Base-by-base conservation (phyloP, 176 grass and related monocot genomes). In the Panicum miliaceum region DNA sequence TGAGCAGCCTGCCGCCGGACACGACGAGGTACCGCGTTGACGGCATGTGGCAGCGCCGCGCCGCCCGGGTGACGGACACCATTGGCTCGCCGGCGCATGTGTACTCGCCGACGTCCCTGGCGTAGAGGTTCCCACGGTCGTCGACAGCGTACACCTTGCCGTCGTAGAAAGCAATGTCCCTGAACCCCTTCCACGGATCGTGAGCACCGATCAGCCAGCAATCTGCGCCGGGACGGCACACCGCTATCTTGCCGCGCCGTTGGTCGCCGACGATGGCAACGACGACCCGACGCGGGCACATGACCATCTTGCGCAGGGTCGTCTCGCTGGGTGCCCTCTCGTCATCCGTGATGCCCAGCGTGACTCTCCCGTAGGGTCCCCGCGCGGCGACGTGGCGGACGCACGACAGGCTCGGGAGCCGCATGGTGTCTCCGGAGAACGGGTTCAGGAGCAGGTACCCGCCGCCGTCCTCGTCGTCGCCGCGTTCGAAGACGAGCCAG, bases 111-210 rank as follows among this genome's bases (percentile, higher is more conserved):
- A 40, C 26, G 20, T 3, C 46, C 63, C 36, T 25, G 61, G 20
- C 61, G 8, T 23, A 40, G 10, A 80, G 45, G 29, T 29, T 7
- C 13, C 47, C 78, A 4, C 27, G 5, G 29, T 19, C 63, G 27
- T 67, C 27, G 32, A 80, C 29, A 9, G 46, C 63, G 46, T 53
- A 68, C 29, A 80, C 6, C 63, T 12, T 53, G 12, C 78, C 46
- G 46, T 38, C 63, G 20, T 80, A 68, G 62, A 80, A 68, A 15
- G 61, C 63, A 5, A 80, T 40, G 78, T 80, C 78, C 46, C 20
- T 80, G 61, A 68, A 7, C 0, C 3, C 19, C 11, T 46, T 38
- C 62, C 62, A 80, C 32, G 3, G 6, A 20, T 68, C 45, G 26
- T 68, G 46, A 0, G 45, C 12, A 5, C 12, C 22, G 20, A 80